A percentile compares a stretch with the other conserved stretches of the same genome.
phyloP scores from a whole-genome alignment of 2,329 filamentous ascomycete genomes.

The Neofusicoccum sp. region DNA sequence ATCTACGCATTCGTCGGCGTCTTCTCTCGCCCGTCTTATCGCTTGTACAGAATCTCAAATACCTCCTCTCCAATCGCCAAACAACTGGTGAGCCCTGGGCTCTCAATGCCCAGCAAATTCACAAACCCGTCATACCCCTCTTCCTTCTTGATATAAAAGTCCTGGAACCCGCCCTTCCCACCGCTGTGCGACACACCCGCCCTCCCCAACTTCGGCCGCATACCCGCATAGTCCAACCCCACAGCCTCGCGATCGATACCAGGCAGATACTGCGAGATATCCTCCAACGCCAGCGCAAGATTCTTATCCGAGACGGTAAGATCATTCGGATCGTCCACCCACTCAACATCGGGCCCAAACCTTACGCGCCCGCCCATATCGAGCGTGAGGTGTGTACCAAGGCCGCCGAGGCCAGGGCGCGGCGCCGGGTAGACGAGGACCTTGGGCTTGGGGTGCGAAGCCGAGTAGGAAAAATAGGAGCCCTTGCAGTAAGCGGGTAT shows the following conservation, averaged over 20 bases:
- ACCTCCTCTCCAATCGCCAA: constrained; percentile 85
- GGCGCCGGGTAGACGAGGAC: constrained; percentile 88
- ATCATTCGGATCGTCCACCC: constrained; percentile 71
- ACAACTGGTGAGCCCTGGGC: constrained; percentile 82
- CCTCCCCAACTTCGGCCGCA: constrained; percentile 76
- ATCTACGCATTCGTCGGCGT: neutral
- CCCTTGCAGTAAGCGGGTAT: constrained; percentile 85
- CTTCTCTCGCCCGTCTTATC: neutral
- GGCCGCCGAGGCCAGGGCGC: constrained; percentile 73
- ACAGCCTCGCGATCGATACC: constrained; percentile 65
- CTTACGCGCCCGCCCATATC: constrained; percentile 81
- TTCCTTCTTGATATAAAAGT: constrained; percentile 79
- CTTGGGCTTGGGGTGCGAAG: constrained; percentile 61
- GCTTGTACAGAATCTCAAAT: constrained; percentile 51
- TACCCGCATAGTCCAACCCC: constrained; percentile 82
- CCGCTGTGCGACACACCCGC: constrained; percentile 61
- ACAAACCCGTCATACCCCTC: constrained; percentile 79
- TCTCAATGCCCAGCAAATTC: constrained; percentile 90
- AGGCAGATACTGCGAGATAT: constrained; percentile 79
- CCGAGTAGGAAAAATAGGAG: constrained; percentile 84
- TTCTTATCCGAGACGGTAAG: constrained; percentile 65
- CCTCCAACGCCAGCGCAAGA: constrained; percentile 65
- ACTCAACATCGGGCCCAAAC: constrained; percentile 94
- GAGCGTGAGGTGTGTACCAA: constrained; percentile 91
- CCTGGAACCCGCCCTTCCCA: constrained; percentile 63